A percentile compares a stretch with the other conserved stretches of the same genome.
phyloP scores from a whole-genome alignment of 345 rosid genomes.

The Ailanthus altissimus region DNA sequence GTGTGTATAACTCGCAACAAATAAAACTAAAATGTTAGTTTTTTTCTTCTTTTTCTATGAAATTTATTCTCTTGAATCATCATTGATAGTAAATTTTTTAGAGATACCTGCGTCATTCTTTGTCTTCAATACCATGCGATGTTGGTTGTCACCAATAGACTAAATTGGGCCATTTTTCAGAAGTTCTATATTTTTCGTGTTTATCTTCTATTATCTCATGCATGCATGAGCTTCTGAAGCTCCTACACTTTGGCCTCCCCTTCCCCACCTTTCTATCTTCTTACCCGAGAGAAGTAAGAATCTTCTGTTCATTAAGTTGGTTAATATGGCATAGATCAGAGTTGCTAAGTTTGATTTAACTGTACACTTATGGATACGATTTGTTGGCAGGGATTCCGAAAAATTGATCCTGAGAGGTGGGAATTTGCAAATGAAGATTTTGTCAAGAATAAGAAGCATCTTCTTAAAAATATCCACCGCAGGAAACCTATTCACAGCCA shows the following conservation, averaged over 20 bases:
- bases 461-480: constrained; percentile 81
- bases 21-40: neutral
- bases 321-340: neutral
- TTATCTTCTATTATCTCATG: neutral
- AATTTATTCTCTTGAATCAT: neutral
- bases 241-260: neutral
- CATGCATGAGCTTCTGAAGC: constrained; percentile 6
- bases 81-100: neutral
- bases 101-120: neutral
- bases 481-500: constrained; percentile 95
- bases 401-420: constrained; percentile 93
- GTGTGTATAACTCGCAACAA: neutral
- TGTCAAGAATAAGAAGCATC: constrained; percentile 81
- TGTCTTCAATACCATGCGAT: neutral
- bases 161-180: neutral
- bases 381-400: constrained; percentile 76
- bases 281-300: neutral
- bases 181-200: neutral
- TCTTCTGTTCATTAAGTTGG: neutral
- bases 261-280: neutral
- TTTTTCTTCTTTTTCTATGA: constrained; percentile 1
- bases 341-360: neutral
- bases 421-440: constrained; percentile 91
- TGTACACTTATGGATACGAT: constrained; percentile 11
- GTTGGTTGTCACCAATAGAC: neutral